Conservation (phyloP, 495 filamentous ascomycete genomes). For the Lineolata rhizophorae region DNA sequence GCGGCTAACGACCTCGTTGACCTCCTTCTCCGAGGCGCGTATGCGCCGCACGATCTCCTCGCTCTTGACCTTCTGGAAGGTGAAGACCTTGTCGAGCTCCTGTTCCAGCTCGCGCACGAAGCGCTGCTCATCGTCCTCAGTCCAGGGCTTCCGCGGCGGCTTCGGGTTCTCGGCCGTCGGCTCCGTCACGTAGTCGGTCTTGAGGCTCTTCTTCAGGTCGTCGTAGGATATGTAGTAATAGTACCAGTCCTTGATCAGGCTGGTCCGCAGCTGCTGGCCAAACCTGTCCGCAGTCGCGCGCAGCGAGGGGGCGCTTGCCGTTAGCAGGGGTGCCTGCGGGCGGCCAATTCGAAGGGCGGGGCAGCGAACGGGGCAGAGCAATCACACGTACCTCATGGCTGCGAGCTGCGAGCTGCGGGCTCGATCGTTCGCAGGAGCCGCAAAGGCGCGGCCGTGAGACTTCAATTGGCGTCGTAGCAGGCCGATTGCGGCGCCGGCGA, state of each 20-base stretch:
- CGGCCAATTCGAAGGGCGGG: no score
- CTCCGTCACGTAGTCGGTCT: conserved; percentile 38
- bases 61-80: conserved; percentile 87
- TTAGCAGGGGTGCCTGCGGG: no score
- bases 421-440: no score
- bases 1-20: conserved; percentile 61
- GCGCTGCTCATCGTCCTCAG: conserved; percentile 70
- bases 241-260: conserved; percentile 82
- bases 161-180: conserved; percentile 31
- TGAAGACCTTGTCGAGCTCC: conserved; percentile 91
- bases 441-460: no score
- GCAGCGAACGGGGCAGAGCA: no score
- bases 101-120: conserved; percentile 74
- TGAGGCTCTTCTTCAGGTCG: conserved; percentile 70
- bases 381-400: no score
- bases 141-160: conserved; percentile 49
- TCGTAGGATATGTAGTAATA: conserved; percentile 98
- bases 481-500: no score
- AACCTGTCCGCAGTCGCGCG: no score
- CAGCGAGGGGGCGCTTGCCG: no score
- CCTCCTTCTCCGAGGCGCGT: conserved; percentile 63
- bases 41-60: conserved; percentile 86
- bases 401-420: no score
- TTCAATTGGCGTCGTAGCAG: no score
- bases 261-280: conserved; percentile 83